phyloP scores from a whole-genome alignment of 768 basidiomycete species.

The Mycena amicta region DNA sequence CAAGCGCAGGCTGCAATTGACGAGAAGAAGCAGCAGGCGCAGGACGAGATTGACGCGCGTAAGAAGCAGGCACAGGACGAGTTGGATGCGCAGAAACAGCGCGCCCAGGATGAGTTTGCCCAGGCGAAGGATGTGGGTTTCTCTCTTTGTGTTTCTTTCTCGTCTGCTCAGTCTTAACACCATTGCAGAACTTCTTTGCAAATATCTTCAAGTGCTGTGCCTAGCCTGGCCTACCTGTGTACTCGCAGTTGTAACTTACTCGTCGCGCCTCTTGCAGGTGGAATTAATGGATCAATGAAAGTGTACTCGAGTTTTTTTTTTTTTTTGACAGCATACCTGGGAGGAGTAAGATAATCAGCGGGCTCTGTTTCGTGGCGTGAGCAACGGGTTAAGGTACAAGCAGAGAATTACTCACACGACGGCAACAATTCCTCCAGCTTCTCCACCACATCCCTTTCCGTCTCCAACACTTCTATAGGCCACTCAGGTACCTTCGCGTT shows the following conservation, averaged over 20 bases:
- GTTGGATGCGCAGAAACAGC: constrained; percentile 10
- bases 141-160: neutral
- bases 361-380: neutral
- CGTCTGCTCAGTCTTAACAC: neutral
- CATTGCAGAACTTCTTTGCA: neutral
- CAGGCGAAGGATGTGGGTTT: constrained; percentile 14
- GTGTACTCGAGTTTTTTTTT: neutral
- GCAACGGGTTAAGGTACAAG: neutral
- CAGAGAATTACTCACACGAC: neutral
- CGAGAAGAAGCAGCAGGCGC: constrained; percentile 1
- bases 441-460: constrained; percentile 19
- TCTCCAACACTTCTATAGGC: constrained; percentile 19
- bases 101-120: constrained; percentile 8
- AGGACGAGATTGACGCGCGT: constrained; percentile 1
- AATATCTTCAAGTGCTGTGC: neutral
- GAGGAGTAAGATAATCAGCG: neutral
- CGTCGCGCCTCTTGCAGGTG: no score
- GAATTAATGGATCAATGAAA: no score
- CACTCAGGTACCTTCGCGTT: constrained; percentile 22
- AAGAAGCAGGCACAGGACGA: constrained; percentile 15
- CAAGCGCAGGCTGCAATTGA: constrained; percentile 27
- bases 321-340: neutral
- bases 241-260: no score
- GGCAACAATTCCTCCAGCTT: constrained; percentile 6
- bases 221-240: no score